Evolutionary conservation across 2,329 filamentous ascomycete species (phyloP), one percentile per base, ranked within the genome.

Genomic region (Bipolaris bicolor): DNA sequence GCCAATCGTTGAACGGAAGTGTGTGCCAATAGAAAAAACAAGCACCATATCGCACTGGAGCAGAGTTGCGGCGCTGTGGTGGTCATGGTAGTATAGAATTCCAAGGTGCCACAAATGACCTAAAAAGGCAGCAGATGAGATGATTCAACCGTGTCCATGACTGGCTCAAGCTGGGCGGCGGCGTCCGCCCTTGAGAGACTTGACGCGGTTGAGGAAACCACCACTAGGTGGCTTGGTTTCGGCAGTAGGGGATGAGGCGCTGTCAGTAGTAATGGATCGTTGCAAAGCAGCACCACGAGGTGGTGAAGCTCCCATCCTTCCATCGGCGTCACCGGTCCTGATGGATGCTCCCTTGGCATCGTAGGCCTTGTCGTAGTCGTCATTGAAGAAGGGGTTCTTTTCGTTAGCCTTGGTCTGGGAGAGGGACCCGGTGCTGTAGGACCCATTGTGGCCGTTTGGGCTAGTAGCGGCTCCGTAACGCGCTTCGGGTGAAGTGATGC

Each of bases 341-440:
- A 89, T 86, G 51, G 81, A 80, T 31, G 83, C 81, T 18, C 84
- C 84, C 74, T 90, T 90, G 72, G 79, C 86, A 48, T 88, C 86
- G 68, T 87, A 88, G 11, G 85, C 86, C 47, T 83, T 80, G 63
- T 89, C 86, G 65, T 90, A 96, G 62, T 97, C 92, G 45, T 69
- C 65, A 49, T 86, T 84, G 75, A 92, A 93, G 80, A 96, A 97
- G 0, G 92, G 91, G 74, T 94, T 96, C 57, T 80, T 80, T 64
- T 82, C 80, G 6, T 65, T 78, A 67, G 52, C 76, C 71, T 63
- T 78, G 61, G 45, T 72, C 62, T 63, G 64, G 15, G 58, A 55
- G 44, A 64, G 70, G 9, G 80, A 78, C 29, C 80, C 80, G 9
- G 79, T 78, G 52, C 78, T 70, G 55, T 68, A 56, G 52, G 71